Evolutionary conservation across 768 basidiomycete species (phyloP).

Genomic region (Collybia sordida): DNA sequence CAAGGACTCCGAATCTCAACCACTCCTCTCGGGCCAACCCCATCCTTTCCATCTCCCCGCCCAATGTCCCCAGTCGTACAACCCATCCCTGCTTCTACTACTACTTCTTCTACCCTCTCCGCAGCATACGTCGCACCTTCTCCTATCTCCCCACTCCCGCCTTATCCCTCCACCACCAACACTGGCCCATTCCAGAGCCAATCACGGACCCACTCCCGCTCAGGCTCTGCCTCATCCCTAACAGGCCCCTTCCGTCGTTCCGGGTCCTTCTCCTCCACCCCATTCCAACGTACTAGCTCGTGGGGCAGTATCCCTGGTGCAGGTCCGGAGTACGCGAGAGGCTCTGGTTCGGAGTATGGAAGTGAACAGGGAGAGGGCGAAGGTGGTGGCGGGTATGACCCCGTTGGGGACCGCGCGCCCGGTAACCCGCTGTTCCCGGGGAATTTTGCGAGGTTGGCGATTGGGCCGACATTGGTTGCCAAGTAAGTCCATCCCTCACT

Average conservation of each 20-base stretch:
- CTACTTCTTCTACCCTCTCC: constrained; percentile 10
- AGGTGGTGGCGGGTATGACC: constrained; percentile 40
- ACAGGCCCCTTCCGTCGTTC: constrained; percentile 29
- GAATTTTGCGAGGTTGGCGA: constrained; percentile 68
- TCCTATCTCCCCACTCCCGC: constrained; percentile 26
- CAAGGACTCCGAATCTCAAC: constrained; percentile 62
- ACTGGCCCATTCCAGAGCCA: background rate
- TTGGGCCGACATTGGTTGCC: constrained; percentile 63
- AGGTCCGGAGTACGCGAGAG: constrained; percentile 25
- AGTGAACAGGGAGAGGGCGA: constrained; percentile 10
- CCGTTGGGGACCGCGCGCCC: constrained; percentile 61
- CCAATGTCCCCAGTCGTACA: background rate
- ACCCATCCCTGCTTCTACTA: constrained; percentile 22
- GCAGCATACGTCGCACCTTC: constrained; percentile 12
- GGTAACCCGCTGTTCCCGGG: constrained; percentile 83
- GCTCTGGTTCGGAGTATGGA: constrained; percentile 13
- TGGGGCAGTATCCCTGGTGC: constrained; percentile 3
- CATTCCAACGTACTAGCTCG: no score
- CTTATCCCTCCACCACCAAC: constrained; percentile 15
- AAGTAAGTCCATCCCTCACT: constrained; percentile 27
- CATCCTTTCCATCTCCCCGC: constrained; percentile 2
- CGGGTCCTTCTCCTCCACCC: constrained; percentile 20
- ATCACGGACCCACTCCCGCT: constrained; percentile 6
- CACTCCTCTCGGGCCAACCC: constrained; percentile 25
- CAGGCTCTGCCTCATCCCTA: constrained; percentile 10